phyloP scores from a whole-genome alignment of 257 asterid genomes.

The Jacaranda copaia region DNA sequence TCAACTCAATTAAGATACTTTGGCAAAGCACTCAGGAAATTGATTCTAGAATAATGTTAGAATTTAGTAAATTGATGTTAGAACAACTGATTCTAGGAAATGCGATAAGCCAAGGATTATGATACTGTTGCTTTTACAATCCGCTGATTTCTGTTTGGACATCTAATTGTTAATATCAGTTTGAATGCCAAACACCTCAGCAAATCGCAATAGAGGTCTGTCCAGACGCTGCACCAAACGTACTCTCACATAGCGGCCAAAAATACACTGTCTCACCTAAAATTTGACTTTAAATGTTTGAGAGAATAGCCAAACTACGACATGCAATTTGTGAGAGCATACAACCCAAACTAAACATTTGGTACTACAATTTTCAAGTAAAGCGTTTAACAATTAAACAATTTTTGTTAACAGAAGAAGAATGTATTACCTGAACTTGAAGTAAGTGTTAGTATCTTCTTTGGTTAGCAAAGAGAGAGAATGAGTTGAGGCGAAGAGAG shows the following conservation, averaged over 20 bases:
- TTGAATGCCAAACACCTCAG: neutral
- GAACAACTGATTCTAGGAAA: neutral
- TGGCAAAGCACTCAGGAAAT: neutral
- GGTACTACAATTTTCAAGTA: neutral
- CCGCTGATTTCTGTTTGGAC: neutral
- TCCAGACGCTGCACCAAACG: neutral
- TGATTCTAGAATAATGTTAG: neutral
- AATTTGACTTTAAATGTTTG: neutral
- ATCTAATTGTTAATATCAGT: neutral
- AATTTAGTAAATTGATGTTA: neutral
- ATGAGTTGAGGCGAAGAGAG: slow-evolving; percentile 66
- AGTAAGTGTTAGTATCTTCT: slow-evolving; percentile 64
- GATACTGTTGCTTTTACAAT: neutral
- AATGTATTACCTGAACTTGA: slow-evolving; percentile 69
- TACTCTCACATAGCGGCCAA: neutral
- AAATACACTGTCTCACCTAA: neutral
- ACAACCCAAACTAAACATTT: neutral
- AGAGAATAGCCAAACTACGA: neutral
- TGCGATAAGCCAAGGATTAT: neutral
- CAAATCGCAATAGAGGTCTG: too few species aligned
- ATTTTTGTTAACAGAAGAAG: neutral
- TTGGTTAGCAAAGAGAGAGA: slow-evolving; percentile 65
- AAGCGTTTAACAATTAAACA: neutral
- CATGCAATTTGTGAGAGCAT: slow-evolving; percentile 7
- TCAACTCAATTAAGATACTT: neutral